Conservation (phyloP, 225 moss, liverwort and hornwort genomes). For the Anthoceros angustus region DNA sequence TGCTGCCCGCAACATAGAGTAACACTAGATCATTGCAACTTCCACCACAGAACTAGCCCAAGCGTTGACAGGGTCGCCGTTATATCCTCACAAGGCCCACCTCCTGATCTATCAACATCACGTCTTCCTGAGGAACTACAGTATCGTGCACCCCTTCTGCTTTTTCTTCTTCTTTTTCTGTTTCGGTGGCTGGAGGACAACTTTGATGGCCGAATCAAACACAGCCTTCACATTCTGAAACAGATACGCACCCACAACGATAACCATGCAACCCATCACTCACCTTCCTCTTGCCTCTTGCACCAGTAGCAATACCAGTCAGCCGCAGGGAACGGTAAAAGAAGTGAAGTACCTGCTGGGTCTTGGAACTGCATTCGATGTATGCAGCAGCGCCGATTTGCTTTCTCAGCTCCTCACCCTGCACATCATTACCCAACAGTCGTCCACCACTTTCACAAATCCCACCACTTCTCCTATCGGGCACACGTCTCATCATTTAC, state of each 20-base stretch:
- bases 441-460: too few relatives aligned
- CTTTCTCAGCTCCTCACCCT: constrained; percentile 97
- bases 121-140: constrained; percentile 12
- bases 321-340: neutral
- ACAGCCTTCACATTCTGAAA: constrained; percentile 98
- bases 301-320: neutral
- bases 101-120: too few relatives aligned
- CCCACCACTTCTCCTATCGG: too few relatives aligned
- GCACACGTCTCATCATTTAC: too few relatives aligned
- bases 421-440: neutral
- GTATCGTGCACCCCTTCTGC: constrained; percentile 85
- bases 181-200: constrained; percentile 98
- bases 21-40: too few relatives aligned
- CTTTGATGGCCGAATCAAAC: constrained; percentile 97
- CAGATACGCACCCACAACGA: neutral
- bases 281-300: too few relatives aligned
- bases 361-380: constrained; percentile 98
- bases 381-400: constrained; percentile 88
- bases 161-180: constrained; percentile 97
- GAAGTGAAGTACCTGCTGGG: constrained; percentile 55
- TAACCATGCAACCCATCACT: neutral
- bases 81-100: too few relatives aligned
- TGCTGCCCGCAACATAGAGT: too few relatives aligned
- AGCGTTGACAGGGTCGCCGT: too few relatives aligned
- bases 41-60: too few relatives aligned